These are phyloP conservation scores for Leptodontidium sp. DNA, from an alignment of 2,329 filamentous ascomycete species.

Conservation along the genomic window DNA sequence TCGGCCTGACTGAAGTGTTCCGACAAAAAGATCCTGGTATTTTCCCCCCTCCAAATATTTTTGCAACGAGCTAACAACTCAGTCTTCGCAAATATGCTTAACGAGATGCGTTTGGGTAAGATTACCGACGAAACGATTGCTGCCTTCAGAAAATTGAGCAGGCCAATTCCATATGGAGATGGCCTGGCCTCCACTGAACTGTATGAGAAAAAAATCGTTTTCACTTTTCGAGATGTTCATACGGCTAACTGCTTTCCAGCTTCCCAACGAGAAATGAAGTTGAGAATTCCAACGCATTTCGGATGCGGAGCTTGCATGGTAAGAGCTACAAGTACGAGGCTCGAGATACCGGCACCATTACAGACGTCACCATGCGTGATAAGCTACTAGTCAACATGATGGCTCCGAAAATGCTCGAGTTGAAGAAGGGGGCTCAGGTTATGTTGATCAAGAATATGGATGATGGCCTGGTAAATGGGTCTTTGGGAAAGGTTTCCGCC, in stretches of 20 bases:
- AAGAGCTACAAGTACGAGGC: conserved; percentile 74
- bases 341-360: conserved; percentile 73
- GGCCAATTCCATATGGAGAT: conserved; percentile 77
- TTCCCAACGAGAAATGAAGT: conserved; percentile 93
- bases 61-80: conserved; percentile 39
- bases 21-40: conserved; percentile 84
- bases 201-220: conserved; percentile 51
- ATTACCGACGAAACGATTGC: conserved; percentile 79
- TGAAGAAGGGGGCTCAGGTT: conserved; percentile 94
- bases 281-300: conserved; percentile 80
- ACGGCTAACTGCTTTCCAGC: conserved; percentile 49
- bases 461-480: conserved; percentile 91
- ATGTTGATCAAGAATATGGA: conserved; percentile 99
- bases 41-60: conserved; percentile 34
- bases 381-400: conserved; percentile 89
- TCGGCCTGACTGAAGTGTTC: conserved; percentile 94
- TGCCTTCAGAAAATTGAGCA: conserved; percentile 76
- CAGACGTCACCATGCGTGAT: conserved; percentile 73
- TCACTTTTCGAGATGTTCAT: neutral
- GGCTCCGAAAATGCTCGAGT: conserved; percentile 79
- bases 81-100: conserved; percentile 94
- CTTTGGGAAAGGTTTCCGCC: conserved; percentile 82
- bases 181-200: conserved; percentile 85
- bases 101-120: conserved; percentile 93
- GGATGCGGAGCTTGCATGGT: conserved; percentile 77